Base-by-base conservation (phyloP, 768 basidiomycete species). In the Lentinula aciculospora region DNA sequence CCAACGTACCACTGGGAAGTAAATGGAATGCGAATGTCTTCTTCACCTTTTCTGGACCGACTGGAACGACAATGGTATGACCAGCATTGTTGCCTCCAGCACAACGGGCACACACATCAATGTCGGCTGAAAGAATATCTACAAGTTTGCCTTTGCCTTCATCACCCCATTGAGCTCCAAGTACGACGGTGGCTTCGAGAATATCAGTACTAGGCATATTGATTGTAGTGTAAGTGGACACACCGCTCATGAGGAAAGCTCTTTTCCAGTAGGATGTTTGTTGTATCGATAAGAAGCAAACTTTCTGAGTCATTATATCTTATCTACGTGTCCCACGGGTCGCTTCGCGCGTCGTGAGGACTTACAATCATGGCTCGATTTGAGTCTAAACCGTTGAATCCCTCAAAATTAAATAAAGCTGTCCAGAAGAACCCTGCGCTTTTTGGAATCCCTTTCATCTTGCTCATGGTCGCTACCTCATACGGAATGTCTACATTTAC, bases 11-110 rank as follows among this genome's bases (percentile, higher is more conserved):
- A 65, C 89, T 91, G 0, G 97, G 97, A 28, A 98, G 77, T 15
- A 98, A 76, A 76, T 98, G 97, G 72, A 99, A 99, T 37, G 94
- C 94, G 72, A 90, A 98, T 1, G 86, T 94, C 63, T 82, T 94
- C 72, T 85, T 83, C 58, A 83, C 76, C 45, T 82, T 81, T 59
- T 91, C 82, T 46, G 85, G 80, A 10, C 83, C 81, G 25, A 82
- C 15, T 4, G 88, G 86, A 4, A 85, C 92, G 62, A 99, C 88
- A 70, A 99, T 98, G 23, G 97, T 98, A 74, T 99, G 97, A 2
- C 97, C 97, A 23, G 97, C 97, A 69, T 99, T 99, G 76, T 98
- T 98, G 10, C 97, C 97, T 13, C 97, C 97, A 12, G 97, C 97
- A 69, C 94, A 98, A 47, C 97, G 83, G 19, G 94, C 96, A 66